These are phyloP conservation scores for Diaporthe helianthi DNA, from an alignment of 2,329 filamentous ascomycete species.

Conservation along the genomic window DNA sequence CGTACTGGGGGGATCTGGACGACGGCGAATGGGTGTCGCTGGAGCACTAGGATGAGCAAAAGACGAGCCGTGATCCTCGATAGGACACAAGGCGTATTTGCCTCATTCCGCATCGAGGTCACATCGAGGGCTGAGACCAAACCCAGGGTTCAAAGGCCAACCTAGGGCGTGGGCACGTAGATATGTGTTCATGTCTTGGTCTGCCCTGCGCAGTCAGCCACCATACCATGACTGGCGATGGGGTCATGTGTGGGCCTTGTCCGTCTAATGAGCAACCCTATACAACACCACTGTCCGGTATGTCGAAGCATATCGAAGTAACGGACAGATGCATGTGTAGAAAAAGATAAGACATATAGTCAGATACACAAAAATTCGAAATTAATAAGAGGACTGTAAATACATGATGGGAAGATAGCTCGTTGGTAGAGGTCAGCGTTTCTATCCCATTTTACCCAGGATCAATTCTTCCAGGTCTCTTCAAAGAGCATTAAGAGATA, in stretches of 20 bases:
- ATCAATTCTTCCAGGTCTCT: too few species aligned
- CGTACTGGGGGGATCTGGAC: slow-evolving; percentile 38
- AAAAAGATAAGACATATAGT: background rate
- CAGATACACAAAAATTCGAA: slow-evolving; percentile 2
- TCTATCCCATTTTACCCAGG: too few species aligned
- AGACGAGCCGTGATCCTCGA: too few species aligned
- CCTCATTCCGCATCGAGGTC: too few species aligned
- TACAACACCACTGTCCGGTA: background rate
- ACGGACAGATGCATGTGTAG: too few species aligned
- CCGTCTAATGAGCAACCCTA: background rate
- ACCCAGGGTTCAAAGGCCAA: too few species aligned
- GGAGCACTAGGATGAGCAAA: background rate
- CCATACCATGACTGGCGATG: background rate
- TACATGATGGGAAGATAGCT: background rate
- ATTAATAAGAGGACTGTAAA: background rate
- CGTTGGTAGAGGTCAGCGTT: too few species aligned
- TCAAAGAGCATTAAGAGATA: too few species aligned
- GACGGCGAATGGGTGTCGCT: background rate
- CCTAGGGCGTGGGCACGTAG: background rate
- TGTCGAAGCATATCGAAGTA: background rate
- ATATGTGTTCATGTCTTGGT: background rate
- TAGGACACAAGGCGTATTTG: too few species aligned
- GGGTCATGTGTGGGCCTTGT: background rate
- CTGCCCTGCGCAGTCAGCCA: background rate
- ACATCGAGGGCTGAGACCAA: too few species aligned